Percentiles rank a stretch among this genome's conserved stretches.
These are phyloP conservation scores for Saturnispora diversa DNA, from an alignment of 805 yeast species.

Conservation along the genomic window DNA sequence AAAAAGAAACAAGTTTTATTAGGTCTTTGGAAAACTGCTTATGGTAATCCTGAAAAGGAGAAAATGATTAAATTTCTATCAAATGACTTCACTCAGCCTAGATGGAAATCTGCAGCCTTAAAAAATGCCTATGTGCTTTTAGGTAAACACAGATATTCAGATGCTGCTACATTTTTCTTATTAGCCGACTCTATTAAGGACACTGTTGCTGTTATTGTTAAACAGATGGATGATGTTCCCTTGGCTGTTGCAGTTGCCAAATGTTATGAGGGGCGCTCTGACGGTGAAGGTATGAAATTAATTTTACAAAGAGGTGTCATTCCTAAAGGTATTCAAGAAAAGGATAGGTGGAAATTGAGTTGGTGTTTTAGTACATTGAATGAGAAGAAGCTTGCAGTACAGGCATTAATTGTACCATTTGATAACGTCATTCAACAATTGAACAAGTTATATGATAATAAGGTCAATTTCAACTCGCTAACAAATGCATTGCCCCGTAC, in stretches of 20 bases:
- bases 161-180: slow-evolving; percentile 84
- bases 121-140: slow-evolving; percentile 88
- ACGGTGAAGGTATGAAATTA: slow-evolving; percentile 43
- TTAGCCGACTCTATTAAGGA: slow-evolving; percentile 71
- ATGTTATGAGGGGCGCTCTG: slow-evolving; percentile 54
- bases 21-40: slow-evolving; percentile 76
- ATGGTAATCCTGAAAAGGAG: slow-evolving; percentile 69
- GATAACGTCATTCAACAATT: slow-evolving; percentile 27
- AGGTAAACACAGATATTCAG: slow-evolving; percentile 78
- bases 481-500: slow-evolving; percentile 32
- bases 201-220: slow-evolving; percentile 64
- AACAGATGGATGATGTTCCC: slow-evolving; percentile 57
- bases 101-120: slow-evolving; percentile 85
- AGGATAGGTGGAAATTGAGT: slow-evolving; percentile 75
- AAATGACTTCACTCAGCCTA: slow-evolving; percentile 62
- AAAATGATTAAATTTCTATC: slow-evolving; percentile 72
- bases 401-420: slow-evolving; percentile 57
- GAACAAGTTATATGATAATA: slow-evolving; percentile 17
- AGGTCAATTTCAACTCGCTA: slow-evolving; percentile 21
- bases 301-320: slow-evolving; percentile 45
- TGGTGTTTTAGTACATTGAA: slow-evolving; percentile 69
- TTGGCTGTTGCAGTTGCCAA: slow-evolving; percentile 79
- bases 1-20: slow-evolving; percentile 65
- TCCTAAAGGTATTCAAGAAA: slow-evolving; percentile 48
- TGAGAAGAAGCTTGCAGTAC: slow-evolving; percentile 45